Base-by-base conservation (phyloP, 148 eudicot species). In the Selenicereus undatus region DNA sequence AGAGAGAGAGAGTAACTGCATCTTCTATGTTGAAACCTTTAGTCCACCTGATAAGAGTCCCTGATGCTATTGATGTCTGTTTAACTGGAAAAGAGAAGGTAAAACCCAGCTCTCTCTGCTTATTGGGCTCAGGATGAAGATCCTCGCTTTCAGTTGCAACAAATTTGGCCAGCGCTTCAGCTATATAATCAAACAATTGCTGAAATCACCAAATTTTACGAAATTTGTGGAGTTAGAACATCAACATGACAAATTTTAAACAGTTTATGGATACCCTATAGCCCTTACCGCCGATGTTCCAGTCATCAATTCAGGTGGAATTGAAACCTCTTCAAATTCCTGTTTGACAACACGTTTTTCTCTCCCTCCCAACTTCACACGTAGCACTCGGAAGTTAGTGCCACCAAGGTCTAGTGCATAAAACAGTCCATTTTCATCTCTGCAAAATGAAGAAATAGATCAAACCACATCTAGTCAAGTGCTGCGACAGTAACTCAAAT, bases 321-420 rank as follows among this genome's bases (percentile, higher is more conserved):
- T 94, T 43, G 95, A 88, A 30, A 92, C 94, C 86, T 94, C 94
- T 16, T 88, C 93, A 84, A 83, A 86, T 82, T 97, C 98, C 82
- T 91, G 91, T 70, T 94, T 86, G 74, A 89, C 90, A 73, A 86
- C 82, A 65, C 91, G 81, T 9, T 83, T 79, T 21, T 89, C 97
- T 87, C 85, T 92, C 73, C 99, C 99, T 20, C 94, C 94, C 83
- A 97, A 85, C 79, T 82, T 89, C n/a, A 94, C 97, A 54, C 98
- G 94, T 79, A 97, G 76, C 54, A 97, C 98, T 22, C 99, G 97
- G 82, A 97, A 94, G 80, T 97, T 97, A 85, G 99, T 97, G 52
- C 99, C 99, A 75, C 99, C 99, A 62, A 97, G 99, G 84, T 97
- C 99, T 85, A 97, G 85, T 42, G 99, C 99, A 90, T 97, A 97